A percentile compares a stretch with the other conserved stretches of the same genome.
Conservation (phyloP, 306 rosid species). For the Betula pendula region DNA sequence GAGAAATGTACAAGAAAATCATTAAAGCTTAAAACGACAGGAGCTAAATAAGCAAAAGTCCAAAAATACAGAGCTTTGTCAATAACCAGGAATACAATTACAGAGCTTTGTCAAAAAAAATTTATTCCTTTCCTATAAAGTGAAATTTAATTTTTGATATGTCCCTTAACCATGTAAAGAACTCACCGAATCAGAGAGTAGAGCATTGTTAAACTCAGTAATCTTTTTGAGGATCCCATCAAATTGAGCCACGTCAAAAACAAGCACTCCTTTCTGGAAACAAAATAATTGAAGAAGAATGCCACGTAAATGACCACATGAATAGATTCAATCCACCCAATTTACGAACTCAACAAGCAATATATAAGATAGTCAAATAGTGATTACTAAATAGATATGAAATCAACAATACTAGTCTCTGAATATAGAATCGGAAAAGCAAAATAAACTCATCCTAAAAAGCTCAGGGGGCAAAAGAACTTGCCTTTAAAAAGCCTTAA, state of each 20-base stretch:
- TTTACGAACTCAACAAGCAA: constrained; percentile 2
- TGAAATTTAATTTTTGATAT: background rate
- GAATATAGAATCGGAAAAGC: background rate
- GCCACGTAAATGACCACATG: constrained; percentile 3
- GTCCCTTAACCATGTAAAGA: constrained; percentile 6
- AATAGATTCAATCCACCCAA: background rate
- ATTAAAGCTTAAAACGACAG: too few relatives aligned
- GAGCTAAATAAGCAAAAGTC: too few relatives aligned
- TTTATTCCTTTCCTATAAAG: constrained; percentile 10
- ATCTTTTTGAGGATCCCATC: constrained; percentile 97
- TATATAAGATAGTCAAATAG: background rate
- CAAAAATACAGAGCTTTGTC: too few relatives aligned
- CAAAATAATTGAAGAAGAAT: constrained; percentile 27
- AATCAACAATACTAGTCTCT: background rate
- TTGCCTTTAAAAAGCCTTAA: background rate
- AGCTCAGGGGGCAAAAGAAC: background rate
- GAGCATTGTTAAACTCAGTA: constrained; percentile 68
- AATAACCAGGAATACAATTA: too few relatives aligned
- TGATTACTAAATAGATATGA: background rate
- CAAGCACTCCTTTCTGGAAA: constrained; percentile 95
- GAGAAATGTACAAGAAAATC: too few relatives aligned
- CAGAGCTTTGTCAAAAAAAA: background rate
- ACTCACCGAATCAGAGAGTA: constrained; percentile 70
- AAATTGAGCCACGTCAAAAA: constrained; percentile 83
- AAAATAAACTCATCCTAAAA: background rate